Evolutionary conservation across 2,329 filamentous ascomycete genomes (phyloP).

Genomic region (Exophiala calicioides): DNA sequence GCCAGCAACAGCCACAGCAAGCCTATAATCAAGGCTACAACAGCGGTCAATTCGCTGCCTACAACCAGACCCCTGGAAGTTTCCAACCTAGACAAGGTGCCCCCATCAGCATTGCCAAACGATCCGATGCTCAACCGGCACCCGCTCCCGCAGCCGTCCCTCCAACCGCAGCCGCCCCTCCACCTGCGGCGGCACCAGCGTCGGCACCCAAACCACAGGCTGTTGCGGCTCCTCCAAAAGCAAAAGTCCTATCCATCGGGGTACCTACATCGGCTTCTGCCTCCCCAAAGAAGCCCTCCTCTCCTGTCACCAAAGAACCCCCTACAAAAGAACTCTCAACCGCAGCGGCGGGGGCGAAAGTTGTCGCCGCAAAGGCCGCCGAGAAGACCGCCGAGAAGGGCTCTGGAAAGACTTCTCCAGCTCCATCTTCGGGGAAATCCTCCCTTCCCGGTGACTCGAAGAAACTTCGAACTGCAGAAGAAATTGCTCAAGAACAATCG

Average conservation of each 20-base stretch:
- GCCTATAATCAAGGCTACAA: constrained; percentile 51
- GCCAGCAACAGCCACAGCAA: constrained; percentile 35
- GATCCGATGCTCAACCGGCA: constrained; percentile 48
- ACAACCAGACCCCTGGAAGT: constrained; percentile 40
- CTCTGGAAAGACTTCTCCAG: constrained; percentile 75
- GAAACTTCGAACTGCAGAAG: constrained; percentile 71
- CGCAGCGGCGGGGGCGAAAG: constrained; percentile 72
- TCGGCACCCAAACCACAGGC: constrained; percentile 20
- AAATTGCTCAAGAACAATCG: constrained; percentile 78
- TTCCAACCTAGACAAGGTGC: constrained; percentile 48
- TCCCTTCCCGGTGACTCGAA: constrained; percentile 68
- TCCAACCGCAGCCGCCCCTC: constrained; percentile 49
- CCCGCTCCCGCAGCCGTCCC: constrained; percentile 47
- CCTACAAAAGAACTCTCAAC: constrained; percentile 51
- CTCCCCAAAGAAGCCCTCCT: constrained; percentile 45
- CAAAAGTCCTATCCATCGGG: constrained; percentile 75
- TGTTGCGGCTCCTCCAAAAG: constrained; percentile 48
- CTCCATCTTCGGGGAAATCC: constrained; percentile 78
- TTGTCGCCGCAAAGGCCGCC: constrained; percentile 83
- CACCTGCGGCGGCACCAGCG: constrained; percentile 39
- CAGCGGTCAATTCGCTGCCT: constrained; percentile 46
- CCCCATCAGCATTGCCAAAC: constrained; percentile 45
- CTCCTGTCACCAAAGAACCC: constrained; percentile 57
- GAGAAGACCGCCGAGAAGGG: constrained; percentile 79
- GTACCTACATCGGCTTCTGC: constrained; percentile 41